Evolutionary conservation across 2,329 filamentous ascomycete species (phyloP).

Genomic region (Mariannaea sp.): DNA sequence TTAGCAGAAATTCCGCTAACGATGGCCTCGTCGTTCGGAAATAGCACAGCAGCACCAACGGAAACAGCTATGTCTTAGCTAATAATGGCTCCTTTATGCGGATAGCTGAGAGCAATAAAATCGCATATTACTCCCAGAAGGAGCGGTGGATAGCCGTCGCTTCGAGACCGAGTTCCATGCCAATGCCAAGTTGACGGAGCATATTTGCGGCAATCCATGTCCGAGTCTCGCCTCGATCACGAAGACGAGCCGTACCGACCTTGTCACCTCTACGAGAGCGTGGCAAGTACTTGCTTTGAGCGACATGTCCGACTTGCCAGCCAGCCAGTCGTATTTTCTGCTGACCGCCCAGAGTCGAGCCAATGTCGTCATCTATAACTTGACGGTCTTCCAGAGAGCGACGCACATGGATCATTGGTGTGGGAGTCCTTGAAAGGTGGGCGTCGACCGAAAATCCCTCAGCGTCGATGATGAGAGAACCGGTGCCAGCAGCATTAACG

Average conservation of each 20-base stretch:
- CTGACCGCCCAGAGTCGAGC: constrained; percentile 35
- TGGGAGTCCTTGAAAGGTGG: constrained; percentile 22
- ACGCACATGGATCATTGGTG: constrained; percentile 30
- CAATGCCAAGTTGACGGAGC: constrained; percentile 16
- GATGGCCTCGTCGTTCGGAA: background rate
- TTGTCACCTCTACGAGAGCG: background rate
- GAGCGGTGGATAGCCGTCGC: constrained; percentile 2
- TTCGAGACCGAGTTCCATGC: constrained; percentile 19
- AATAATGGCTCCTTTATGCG: background rate
- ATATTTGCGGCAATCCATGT: constrained; percentile 11
- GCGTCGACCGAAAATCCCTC: constrained; percentile 38
- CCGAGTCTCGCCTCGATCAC: constrained; percentile 19
- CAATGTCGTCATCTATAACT: constrained; percentile 37
- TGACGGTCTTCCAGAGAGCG: constrained; percentile 30
- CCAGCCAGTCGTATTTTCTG: constrained; percentile 35
- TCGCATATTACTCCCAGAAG: background rate
- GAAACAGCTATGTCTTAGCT: constrained; percentile 6
- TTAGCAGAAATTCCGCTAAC: background rate
- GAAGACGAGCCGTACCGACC: constrained; percentile 15
- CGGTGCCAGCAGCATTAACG: constrained; percentile 34
- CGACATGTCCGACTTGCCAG: constrained; percentile 10
- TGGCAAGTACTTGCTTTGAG: background rate
- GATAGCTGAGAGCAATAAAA: background rate
- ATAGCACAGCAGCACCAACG: constrained; percentile 7
- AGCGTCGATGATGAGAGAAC: constrained; percentile 30